Evolutionary conservation across 768 basidiomycete genomes (phyloP), one percentile per base, ranked within the genome.

Genomic region (Paxillus rubicundulus): DNA sequence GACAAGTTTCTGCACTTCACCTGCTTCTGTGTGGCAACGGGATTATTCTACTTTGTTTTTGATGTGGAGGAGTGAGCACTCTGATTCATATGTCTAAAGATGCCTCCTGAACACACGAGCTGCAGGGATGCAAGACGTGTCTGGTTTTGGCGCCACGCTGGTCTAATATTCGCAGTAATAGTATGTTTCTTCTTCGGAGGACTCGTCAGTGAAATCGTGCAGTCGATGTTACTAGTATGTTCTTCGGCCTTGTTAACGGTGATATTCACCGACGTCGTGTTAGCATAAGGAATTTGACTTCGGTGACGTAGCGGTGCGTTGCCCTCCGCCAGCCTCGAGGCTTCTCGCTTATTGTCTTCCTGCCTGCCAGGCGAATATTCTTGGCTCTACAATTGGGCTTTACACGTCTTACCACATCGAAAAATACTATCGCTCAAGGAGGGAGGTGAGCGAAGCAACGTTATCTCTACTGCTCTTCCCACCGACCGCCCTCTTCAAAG

Each of bases 121-220:
- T 44, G 14, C 47, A 93, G 91, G 65, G 85, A 85, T 48, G 84
- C 85, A 7, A 74, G 90, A 53, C 77, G 90, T 56, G 79, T 92
- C 68, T 93, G 92, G 90, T 86, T 90, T 59, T 93, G 91, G 91
- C 80, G 90, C 27, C 78, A 86, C 64, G 78, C 82, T 24, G 77
- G 81, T 9, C 66, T 90, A 10, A 82, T 89, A 43, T 78, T 88
- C 62, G 89, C 92, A 2, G 67, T 68, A 4, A 68, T 88, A 58
- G 73, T 83, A 5, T 93, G 91, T 60, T 82, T 89, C 70, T 80
- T 92, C 61, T 82, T 87, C 55, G 91, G 91, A 10, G 89, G 89
- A 1, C 76, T 93, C 48, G 62, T 92, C 21, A 91, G 87, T 67
- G 91, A 93, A 70, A 68, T 92, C 53, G 86, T 93, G 1, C 90